Base-by-base conservation (phyloP, 495 filamentous ascomycete genomes). In the Baudoinia panamericana region DNA sequence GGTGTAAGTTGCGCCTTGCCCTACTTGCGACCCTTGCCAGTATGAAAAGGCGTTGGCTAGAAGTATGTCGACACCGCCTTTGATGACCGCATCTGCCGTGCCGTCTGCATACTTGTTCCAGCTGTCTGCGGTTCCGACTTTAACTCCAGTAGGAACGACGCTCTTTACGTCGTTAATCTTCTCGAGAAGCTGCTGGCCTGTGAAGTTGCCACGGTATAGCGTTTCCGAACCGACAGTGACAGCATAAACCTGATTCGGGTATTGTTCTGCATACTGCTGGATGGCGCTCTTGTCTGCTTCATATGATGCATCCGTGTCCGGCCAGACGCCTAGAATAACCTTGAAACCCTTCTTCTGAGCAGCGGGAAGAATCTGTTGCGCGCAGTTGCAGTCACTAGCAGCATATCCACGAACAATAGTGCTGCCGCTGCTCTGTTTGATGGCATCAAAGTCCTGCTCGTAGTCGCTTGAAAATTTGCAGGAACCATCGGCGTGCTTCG, bases 41-140 rank as follows among this genome's bases (percentile, higher is more conserved):
- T 84, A 88, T 23, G 75, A 73, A 55, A 88, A 88, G n/a, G 78
- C 82, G 52, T 88, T 88, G 56, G 70, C 70, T 25, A 88, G 63
- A 64, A 88, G 61, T 36, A 86, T 75, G 48, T 77, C 76, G 18
- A 70, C 72, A 44, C 66, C 68, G 27, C 68, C 65, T 20, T 64
- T 56, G 51, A 82, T 69, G 41, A 84, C 59, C 16, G 75, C 63
- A 53, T 86, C 74, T 7, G 74, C 82, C 29, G 78, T 81, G 26
- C 78, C 80, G 55, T 85, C 79, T 27, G 71, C 68, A 52, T 69
- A 78, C 60, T 80, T 83, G 66, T 86, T 86, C 82, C 82, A 88
- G 56, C 68, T 74, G 63, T 88, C 82, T 4, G 81, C 82, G 15
- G 78, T 84, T 39, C 82, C 82, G 26, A 87, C 70, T 54, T 72